Evolutionary conservation across 208 protist genomes (phyloP).

Genomic region (Leishmania mexicana): DNA sequence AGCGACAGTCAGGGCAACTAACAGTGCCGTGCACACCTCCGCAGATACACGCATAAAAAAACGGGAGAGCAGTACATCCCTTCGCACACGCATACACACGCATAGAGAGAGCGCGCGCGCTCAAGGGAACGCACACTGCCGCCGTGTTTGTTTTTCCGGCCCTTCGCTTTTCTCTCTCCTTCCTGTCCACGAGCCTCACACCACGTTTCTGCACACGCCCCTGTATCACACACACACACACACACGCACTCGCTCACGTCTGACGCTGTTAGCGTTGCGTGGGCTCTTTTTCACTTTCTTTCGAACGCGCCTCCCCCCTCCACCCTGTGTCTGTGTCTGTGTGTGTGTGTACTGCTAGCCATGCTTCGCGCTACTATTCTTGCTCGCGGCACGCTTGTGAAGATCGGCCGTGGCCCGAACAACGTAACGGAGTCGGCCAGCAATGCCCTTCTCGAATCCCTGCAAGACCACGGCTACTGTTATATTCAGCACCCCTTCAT

Average conservation of each 20-base stretch:
- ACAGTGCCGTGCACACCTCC: not conserved
- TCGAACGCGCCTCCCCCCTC: not conserved
- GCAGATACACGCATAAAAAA: not conserved
- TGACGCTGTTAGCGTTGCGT: not conserved
- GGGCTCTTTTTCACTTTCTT: not conserved
- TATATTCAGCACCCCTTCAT: slow-evolving; percentile 91
- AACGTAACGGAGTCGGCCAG: slow-evolving; percentile 84
- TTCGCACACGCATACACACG: not conserved
- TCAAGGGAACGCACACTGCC: not conserved
- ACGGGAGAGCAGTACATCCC: not conserved
- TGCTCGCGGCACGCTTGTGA: slow-evolving; percentile 71
- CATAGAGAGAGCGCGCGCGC: not conserved
- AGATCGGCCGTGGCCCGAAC: slow-evolving; percentile 70
- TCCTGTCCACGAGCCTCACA: not conserved
- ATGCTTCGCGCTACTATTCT: slow-evolving; percentile 52
- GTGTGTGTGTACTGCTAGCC: not conserved
- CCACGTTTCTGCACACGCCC: not conserved
- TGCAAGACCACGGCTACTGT: slow-evolving; percentile 88
- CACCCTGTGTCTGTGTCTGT: not conserved
- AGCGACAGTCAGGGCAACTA: not conserved
- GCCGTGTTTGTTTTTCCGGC: not conserved
- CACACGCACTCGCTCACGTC: not conserved
- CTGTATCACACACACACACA: not conserved
- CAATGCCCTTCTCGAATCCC: slow-evolving; percentile 83
- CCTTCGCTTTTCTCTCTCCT: not conserved